These are phyloP conservation scores for Irpex sp. DNA, from an alignment of 1,284 basidiomycete species.

Conservation along the genomic window DNA sequence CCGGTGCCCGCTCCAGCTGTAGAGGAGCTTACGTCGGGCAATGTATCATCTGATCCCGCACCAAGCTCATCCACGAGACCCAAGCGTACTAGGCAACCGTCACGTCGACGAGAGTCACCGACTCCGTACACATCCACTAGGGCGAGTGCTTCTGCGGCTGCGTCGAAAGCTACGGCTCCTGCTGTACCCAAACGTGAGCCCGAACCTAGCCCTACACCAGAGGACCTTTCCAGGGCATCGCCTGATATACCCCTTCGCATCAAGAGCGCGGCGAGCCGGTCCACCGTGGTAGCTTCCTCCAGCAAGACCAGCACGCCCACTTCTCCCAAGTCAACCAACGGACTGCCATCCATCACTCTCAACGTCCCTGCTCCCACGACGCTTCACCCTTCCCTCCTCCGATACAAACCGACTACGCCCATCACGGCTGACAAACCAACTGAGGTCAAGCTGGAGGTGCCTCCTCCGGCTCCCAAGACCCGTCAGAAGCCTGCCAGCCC, in stretches of 20 bases:
- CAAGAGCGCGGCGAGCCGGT: background rate
- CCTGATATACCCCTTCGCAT: background rate
- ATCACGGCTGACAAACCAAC: background rate
- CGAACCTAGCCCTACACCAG: background rate
- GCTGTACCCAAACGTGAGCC: background rate
- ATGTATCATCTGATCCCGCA: background rate
- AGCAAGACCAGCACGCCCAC: background rate
- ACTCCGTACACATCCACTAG: background rate
- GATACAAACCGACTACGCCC: slow-evolving; percentile 4
- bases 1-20: background rate
- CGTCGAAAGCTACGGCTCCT: background rate
- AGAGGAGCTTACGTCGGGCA: background rate
- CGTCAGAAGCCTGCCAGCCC: slow-evolving; percentile 1
- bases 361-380: slow-evolving; percentile 13
- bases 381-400: slow-evolving; percentile 8
- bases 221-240: background rate
- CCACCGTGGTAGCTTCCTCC: background rate
- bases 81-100: slow-evolving; percentile 7
- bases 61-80: background rate
- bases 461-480: background rate
- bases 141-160: background rate
- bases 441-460: background rate
- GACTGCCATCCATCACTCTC: background rate
- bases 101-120: slow-evolving; percentile 8
- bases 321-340: background rate